Evolutionary conservation across 495 filamentous ascomycete genomes (phyloP).

Genomic region (Daldinia childiae): DNA sequence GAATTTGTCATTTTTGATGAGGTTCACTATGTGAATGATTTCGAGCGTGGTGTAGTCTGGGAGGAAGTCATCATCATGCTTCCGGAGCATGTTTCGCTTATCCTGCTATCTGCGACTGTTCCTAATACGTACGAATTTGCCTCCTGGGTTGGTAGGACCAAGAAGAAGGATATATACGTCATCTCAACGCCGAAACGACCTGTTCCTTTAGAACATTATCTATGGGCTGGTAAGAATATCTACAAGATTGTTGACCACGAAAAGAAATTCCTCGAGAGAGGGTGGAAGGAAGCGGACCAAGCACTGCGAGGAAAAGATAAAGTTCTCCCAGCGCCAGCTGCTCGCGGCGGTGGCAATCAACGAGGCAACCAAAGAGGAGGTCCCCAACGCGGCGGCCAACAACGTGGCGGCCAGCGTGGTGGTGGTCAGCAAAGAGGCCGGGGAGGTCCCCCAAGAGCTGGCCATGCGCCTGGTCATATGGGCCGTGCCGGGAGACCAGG

Average conservation of each 20-base stretch:
- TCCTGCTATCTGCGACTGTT: slow-evolving; percentile 93
- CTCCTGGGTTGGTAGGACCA: slow-evolving; percentile 97
- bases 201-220: slow-evolving; percentile 92
- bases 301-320: slow-evolving; percentile 84
- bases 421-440: slow-evolving; percentile 65
- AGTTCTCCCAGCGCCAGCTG: slow-evolving; percentile 59
- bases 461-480: slow-evolving; percentile 78
- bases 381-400: slow-evolving; percentile 55
- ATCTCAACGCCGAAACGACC: slow-evolving; percentile 97
- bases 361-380: slow-evolving; percentile 67
- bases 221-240: slow-evolving; percentile 93
- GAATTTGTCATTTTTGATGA: slow-evolving; percentile 99
- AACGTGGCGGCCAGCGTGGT: slow-evolving; percentile 65
- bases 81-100: slow-evolving; percentile 93
- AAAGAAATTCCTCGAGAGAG: slow-evolving; percentile 86
- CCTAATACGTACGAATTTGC: slow-evolving; percentile 98
- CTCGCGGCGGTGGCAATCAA: slow-evolving; percentile 61
- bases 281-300: slow-evolving; percentile 94
- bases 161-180: slow-evolving; percentile 98
- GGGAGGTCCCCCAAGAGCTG: slow-evolving; percentile 66
- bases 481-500: slow-evolving; percentile 82
- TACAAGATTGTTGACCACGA: slow-evolving; percentile 93
- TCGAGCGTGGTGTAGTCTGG: slow-evolving; percentile 98
- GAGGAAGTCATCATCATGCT: slow-evolving; percentile 99
- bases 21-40: slow-evolving; percentile 98